These are phyloP conservation scores for Ceratocystis albifundus DNA, from an alignment of 2,329 filamentous ascomycete genomes.

Conservation along the genomic window DNA sequence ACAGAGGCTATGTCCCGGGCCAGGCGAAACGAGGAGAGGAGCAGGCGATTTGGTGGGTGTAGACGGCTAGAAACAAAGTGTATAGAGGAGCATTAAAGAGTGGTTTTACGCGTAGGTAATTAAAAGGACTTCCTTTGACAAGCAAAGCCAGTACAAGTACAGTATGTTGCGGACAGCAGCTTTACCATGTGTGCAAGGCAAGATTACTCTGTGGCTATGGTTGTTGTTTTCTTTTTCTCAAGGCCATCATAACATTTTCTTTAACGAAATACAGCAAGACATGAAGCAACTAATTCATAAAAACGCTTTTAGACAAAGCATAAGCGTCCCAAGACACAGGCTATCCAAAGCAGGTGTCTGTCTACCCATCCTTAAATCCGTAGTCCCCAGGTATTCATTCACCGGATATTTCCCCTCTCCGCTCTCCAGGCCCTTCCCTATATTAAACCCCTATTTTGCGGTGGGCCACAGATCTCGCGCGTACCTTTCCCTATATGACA, in stretches of 20 bases:
- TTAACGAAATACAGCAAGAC: neutral
- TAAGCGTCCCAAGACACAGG: neutral
- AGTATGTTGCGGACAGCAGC: neutral
- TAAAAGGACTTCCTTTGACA: neutral
- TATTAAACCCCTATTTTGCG: neutral
- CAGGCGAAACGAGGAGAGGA: slow-evolving; percentile 14
- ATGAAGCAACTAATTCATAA: neutral
- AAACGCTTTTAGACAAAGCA: neutral
- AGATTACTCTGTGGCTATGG: neutral
- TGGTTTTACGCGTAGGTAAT: neutral
- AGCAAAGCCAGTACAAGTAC: neutral
- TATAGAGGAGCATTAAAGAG: no score
- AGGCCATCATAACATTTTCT: neutral
- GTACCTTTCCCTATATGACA: slow-evolving; percentile 37
- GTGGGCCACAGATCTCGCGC: neutral
- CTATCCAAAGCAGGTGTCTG: slow-evolving; percentile 15
- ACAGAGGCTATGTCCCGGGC: slow-evolving; percentile 70
- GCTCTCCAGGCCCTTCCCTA: neutral
- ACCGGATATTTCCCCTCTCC: neutral
- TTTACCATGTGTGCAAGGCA: neutral
- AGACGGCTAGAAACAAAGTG: neutral
- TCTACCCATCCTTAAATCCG: neutral
- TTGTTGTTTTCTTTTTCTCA: neutral
- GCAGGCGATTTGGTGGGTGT: slow-evolving; percentile 21
- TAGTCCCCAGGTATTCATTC: neutral